Evolutionary conservation across 352 stramenopile genomes (phyloP), one percentile per base, ranked within the genome.

Genomic region (Phytophthora tentaculata): DNA sequence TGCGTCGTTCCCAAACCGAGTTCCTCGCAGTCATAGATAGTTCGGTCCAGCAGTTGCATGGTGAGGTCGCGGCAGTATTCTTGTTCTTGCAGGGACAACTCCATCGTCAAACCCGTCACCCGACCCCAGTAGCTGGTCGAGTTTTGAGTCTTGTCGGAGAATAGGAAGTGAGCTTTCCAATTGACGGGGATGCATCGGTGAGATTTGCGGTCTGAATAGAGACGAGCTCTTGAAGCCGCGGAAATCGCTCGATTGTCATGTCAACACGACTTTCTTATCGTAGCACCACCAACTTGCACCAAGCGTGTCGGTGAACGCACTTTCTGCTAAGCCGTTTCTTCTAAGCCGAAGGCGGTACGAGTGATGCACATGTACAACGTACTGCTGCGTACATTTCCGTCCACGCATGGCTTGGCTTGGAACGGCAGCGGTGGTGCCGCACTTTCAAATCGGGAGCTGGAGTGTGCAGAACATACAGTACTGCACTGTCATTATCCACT

Each of bases 41-140:
- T 64, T 53, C 67, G 48, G 24, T 75, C 67, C 22, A 75, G 62
- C 22, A 75, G 52, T 55, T 75, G 62, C 50, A 56, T 71, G 49
- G 54, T 63, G 13, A 75, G 50, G 26, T 75, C 67, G 5, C 47
- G 67, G 26, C 56, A 64, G 22, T 51, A 41, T 23, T 75, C 67
- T 62, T 64, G 56, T 13, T 75, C 67, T 47, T 71, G 24, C 2
- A 16, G 35, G 5, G 67, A 64, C 44, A 75, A 20, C n/a, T 71
- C 50, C 44, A 71, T 71, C 13, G 50, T 29, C 29, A 49, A 64
- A 29, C 51, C 14, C 32, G 59, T 26, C 41, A 60, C 28, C 53
- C 22, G 9, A 32, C 9, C 28, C 5, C 28, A 32, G 28, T 8
- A 5, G 43, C 44, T 51, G 13, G 29, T 45, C 29, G 12, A 10